Conservation (phyloP, 352 stramenopile species). For the Stramenopiles sp. region DNA sequence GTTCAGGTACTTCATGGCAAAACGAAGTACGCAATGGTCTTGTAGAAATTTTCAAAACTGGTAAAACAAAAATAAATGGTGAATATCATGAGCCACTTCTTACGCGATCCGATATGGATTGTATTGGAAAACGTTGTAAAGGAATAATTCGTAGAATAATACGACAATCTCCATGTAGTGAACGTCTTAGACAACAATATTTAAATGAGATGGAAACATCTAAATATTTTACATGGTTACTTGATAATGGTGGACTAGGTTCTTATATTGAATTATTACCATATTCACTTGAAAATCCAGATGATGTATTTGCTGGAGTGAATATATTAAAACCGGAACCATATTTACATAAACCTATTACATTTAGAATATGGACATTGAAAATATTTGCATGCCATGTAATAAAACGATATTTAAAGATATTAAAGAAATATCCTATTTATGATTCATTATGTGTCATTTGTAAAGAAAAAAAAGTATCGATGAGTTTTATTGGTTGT, state of each 20-base stretch:
- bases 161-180: not conserved
- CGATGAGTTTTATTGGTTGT: not conserved
- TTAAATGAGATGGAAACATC: not conserved
- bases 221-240: not conserved
- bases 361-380: not conserved
- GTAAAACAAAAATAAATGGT: not conserved
- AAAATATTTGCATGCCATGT: conserved; percentile 6
- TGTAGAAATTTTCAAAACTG: not conserved
- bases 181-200: not conserved
- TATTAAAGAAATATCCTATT: not conserved
- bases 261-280: not conserved
- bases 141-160: not conserved
- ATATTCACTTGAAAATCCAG: not conserved
- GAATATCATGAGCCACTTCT: not conserved
- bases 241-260: not conserved
- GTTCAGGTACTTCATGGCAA: not conserved
- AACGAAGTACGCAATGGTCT: not conserved
- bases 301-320: not conserved
- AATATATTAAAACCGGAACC: not conserved
- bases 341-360: not conserved
- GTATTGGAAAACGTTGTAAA: not conserved
- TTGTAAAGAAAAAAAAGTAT: not conserved
- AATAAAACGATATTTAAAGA: not conserved
- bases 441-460: not conserved
- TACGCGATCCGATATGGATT: not conserved